Evolutionary conservation across 1,139 yeast genomes (phyloP), one percentile per base, ranked within the genome.

Genomic region (Suhomyces wounanorum): DNA sequence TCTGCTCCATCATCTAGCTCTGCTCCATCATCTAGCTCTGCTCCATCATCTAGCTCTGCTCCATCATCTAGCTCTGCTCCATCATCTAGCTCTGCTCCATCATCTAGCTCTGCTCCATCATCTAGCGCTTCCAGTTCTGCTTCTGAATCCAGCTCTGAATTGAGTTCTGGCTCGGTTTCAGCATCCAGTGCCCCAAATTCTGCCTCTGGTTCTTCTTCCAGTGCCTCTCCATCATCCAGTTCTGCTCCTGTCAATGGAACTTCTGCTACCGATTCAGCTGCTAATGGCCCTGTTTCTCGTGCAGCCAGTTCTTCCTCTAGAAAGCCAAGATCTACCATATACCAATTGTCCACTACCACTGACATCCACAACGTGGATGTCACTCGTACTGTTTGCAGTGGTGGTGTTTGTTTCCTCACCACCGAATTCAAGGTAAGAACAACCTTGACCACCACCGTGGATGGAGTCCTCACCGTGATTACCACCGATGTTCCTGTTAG

Each of bases 391-490:
- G 65, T 73, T 18, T 76, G 81, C 59, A 53, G 55, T 8, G 56
- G 61, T 51, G 63, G 68, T 35, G 52, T 56, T 33, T 75, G 80
- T 56, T 61, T 62, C 45, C 69, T 66, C 38, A 74, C 79, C 45
- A 73, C 78, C 40, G 69, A 72, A 23, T 55, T 68, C 33, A 68
- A 67, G 52, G 62, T 65, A 26, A 62, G 58, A 48, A 68, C 78
- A 44, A 74, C 79, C n/a, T 64, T 64, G 52, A 73, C 78, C 35
- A 63, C 78, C 26, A 69, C 75, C 11, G 65, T 74, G 16, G 71
- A 73, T 51, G 81, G 81, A 40, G 55, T 72, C 21, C 67, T 72
- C 58, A 76, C 80, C 8, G 77, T 74, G 25, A 48, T 68, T 45
- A 71, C 77, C 40, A 61, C 67, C 4, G 64, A 50, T 1, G 57